phyloP scores from a whole-genome alignment of 345 rosid genomes.

The Sisymbrium altissimum region DNA sequence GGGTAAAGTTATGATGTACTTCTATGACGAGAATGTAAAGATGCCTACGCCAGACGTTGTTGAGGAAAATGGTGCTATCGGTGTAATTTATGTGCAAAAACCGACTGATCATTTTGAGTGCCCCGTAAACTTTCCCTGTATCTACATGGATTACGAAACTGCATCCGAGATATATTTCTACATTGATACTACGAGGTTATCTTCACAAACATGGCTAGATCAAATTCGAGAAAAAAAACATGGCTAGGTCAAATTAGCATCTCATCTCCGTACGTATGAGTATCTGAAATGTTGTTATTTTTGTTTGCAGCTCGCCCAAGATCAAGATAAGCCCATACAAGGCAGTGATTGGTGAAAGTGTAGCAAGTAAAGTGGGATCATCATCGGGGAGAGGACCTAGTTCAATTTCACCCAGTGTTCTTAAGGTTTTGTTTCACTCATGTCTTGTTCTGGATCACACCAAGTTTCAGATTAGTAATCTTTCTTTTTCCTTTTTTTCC shows the following conservation, averaged over 20 bases:
- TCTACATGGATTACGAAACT: neutral
- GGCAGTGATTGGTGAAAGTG: neutral
- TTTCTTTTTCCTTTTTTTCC: neutral
- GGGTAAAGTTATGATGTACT: constrained; percentile 10
- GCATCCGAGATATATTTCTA: neutral
- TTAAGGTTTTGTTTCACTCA: constrained; percentile 14
- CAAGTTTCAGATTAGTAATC: neutral
- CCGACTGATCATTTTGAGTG: neutral
- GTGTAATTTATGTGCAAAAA: constrained; percentile 1
- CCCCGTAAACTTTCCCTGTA: constrained; percentile 10
- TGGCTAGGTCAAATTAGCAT: neutral
- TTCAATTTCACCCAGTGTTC: constrained; percentile 16
- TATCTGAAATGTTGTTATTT: neutral
- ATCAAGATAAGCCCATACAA: constrained; percentile 20
- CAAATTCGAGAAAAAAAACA: too few relatives aligned
- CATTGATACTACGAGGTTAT: neutral
- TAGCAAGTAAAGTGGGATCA: neutral
- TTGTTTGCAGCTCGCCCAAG: neutral
- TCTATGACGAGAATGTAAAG: neutral
- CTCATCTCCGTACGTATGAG: constrained; percentile 1
- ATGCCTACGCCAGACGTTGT: neutral
- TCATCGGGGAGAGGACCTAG: constrained; percentile 26
- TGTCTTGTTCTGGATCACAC: neutral
- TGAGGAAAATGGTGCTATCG: constrained; percentile 3
- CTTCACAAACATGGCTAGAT: neutral